Conservation (phyloP, 2,329 filamentous ascomycete species). For the Emergomyces pasteurianus region DNA sequence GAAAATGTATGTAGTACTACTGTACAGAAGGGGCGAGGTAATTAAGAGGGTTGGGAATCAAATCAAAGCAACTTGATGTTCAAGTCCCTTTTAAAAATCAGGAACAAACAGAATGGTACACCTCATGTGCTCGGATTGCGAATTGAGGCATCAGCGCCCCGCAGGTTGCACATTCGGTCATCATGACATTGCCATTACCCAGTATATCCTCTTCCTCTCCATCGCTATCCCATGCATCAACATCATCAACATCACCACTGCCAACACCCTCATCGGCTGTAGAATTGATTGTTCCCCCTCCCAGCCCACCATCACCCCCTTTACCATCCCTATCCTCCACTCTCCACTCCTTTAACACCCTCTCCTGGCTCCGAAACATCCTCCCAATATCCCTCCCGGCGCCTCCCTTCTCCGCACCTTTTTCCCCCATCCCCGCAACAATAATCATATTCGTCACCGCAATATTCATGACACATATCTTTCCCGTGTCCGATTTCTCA, state of each 20-base stretch:
- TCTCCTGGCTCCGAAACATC: conserved; percentile 72
- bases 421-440: conserved; percentile 45
- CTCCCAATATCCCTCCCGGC: conserved; percentile 63
- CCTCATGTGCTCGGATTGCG: conserved; percentile 38
- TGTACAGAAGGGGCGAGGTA: too few species aligned
- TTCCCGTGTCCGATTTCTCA: conserved; percentile 54
- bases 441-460: conserved; percentile 84
- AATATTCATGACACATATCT: conserved; percentile 73
- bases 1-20: too few species aligned
- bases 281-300: neutral
- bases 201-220: conserved; percentile 22
- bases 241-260: conserved; percentile 1
- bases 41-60: neutral
- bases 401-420: conserved; percentile 39
- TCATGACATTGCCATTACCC: conserved; percentile 13
- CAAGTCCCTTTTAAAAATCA: neutral
- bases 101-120: conserved; percentile 31
- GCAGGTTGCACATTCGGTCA: conserved; percentile 31
- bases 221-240: conserved; percentile 24
- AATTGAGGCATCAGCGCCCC: conserved; percentile 38
- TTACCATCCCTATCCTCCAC: conserved; percentile 7
- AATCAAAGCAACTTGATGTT: too few species aligned
- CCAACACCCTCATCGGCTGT: neutral
- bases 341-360: conserved; percentile 13
- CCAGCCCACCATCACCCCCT: neutral